phyloP scores from a whole-genome alignment of 2,329 filamentous ascomycete species.

The Davidsoniella virescens region DNA sequence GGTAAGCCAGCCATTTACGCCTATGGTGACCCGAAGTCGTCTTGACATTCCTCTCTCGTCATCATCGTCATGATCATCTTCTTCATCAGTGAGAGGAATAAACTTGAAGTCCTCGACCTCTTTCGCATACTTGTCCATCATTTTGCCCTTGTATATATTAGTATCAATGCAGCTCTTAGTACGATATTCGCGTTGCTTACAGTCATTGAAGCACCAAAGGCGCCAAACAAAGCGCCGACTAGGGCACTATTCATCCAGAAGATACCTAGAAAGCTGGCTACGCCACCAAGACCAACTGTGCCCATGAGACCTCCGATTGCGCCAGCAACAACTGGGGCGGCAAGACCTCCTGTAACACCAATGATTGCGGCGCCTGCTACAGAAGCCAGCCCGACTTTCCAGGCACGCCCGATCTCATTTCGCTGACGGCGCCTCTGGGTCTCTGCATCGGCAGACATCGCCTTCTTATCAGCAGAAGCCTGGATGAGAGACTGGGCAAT shows the following conservation, averaged over 20 bases:
- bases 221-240: constrained; percentile 76
- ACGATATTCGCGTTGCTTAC: constrained; percentile 18
- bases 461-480: constrained; percentile 33
- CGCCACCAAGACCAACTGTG: constrained; percentile 67
- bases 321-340: constrained; percentile 73
- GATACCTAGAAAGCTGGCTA: constrained; percentile 71
- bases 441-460: constrained; percentile 60
- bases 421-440: constrained; percentile 56
- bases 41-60: neutral
- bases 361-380: constrained; percentile 80
- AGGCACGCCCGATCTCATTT: constrained; percentile 54
- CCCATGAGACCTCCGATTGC: constrained; percentile 73
- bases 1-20: constrained; percentile 74
- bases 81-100: constrained; percentile 43
- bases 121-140: constrained; percentile 75
- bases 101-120: constrained; percentile 75
- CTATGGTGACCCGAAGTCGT: constrained; percentile 64
- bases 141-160: constrained; percentile 38
- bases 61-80: neutral
- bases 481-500: constrained; percentile 61
- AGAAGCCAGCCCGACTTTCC: constrained; percentile 81
- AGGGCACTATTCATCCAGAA: constrained; percentile 75
- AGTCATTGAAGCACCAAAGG: constrained; percentile 65
- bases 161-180: neutral
- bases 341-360: constrained; percentile 82